Conservation (phyloP, 805 yeast species). For the Metschnikowia bowlesiae region DNA sequence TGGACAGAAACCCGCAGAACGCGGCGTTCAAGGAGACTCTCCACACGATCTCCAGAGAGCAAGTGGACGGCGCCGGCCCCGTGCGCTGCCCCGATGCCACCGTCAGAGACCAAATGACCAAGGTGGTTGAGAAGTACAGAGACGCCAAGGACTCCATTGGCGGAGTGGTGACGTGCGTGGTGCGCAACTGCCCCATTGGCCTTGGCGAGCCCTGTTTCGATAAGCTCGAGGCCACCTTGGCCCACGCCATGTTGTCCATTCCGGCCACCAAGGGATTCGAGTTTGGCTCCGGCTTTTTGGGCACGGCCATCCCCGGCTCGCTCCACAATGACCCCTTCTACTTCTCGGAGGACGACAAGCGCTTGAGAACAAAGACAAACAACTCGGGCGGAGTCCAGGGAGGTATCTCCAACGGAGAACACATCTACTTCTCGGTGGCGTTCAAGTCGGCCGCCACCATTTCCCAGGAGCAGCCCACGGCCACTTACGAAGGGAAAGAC, state of each 20-base stretch:
- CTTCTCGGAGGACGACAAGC: conserved; percentile 53
- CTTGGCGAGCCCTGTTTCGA: conserved; percentile 98
- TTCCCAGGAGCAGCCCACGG: conserved; percentile 85
- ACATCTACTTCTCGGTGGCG: conserved; percentile 90
- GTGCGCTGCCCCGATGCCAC: conserved; percentile 86
- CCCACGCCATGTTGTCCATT: conserved; percentile 96
- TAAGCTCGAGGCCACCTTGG: conserved; percentile 89
- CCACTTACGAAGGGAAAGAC: conserved; percentile 79
- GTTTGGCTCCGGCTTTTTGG: conserved; percentile 93
- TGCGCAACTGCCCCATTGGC: conserved; percentile 92
- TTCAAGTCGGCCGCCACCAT: conserved; percentile 98
- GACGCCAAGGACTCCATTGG: conserved; percentile 91
- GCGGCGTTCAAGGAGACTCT: conserved; percentile 63
- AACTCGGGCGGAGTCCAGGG: conserved; percentile 98
- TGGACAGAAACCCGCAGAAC: conserved; percentile 68
- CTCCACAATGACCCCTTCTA: conserved; percentile 87
- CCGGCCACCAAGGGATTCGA: conserved; percentile 99
- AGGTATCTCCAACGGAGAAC: conserved; percentile 95
- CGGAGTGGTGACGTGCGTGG: conserved; percentile 96
- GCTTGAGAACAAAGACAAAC: conserved; percentile 82
- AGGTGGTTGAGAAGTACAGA: conserved; percentile 80
- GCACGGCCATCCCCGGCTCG: conserved; percentile 87
- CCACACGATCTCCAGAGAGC: conserved; percentile 76
- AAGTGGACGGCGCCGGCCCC: conserved; percentile 83
- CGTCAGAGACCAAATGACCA: conserved; percentile 73